phyloP scores from a whole-genome alignment of 1,139 yeast genomes.

The Sporopachydermia cereana region DNA sequence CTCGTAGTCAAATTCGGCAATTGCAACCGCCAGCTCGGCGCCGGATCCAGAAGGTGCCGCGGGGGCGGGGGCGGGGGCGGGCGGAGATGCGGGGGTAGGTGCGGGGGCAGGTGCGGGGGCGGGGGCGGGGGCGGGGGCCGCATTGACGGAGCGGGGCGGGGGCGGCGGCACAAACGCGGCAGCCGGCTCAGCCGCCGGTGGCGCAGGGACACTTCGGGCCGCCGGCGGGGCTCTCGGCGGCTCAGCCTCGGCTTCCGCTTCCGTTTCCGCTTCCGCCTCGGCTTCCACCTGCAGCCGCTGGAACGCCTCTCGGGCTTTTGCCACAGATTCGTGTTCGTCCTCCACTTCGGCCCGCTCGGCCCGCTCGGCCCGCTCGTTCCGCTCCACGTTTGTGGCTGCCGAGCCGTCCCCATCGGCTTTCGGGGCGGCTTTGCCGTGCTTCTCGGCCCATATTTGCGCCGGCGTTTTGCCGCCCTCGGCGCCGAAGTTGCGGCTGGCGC shows the following conservation, averaged over 20 bases:
- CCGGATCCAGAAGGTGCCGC: constrained; percentile 12
- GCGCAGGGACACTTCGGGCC: constrained; percentile 10
- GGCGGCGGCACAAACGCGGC: constrained; percentile 2
- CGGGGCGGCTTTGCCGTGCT: constrained; percentile 41
- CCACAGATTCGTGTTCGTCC: not conserved
- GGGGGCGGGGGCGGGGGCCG: constrained; percentile 13
- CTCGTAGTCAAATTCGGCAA: constrained; percentile 50
- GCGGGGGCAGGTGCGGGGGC: constrained; percentile 13
- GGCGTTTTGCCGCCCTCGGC: constrained; percentile 79
- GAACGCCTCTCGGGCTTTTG: not conserved
- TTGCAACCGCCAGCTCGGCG: constrained; percentile 27
- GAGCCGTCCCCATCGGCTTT: constrained; percentile 56
- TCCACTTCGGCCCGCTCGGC: not conserved
- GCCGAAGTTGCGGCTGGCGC: constrained; percentile 57
- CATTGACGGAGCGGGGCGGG: constrained; percentile 9
- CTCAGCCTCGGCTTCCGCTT: not conserved
- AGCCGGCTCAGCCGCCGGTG: constrained; percentile 10
- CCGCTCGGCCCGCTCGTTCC: not conserved
- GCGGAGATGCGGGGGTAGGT: constrained; percentile 11
- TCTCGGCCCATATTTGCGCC: constrained; percentile 93
- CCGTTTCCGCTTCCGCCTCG: not conserved
- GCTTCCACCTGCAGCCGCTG: not conserved
- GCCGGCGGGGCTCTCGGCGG: constrained; percentile 8
- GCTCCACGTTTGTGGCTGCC: constrained; percentile 8
- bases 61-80: constrained; percentile 4